A percentile compares a stretch with the other conserved stretches of the same genome.
Conservation (phyloP, 2,329 filamentous ascomycete genomes). For the Arthrinium phaeospermum region DNA sequence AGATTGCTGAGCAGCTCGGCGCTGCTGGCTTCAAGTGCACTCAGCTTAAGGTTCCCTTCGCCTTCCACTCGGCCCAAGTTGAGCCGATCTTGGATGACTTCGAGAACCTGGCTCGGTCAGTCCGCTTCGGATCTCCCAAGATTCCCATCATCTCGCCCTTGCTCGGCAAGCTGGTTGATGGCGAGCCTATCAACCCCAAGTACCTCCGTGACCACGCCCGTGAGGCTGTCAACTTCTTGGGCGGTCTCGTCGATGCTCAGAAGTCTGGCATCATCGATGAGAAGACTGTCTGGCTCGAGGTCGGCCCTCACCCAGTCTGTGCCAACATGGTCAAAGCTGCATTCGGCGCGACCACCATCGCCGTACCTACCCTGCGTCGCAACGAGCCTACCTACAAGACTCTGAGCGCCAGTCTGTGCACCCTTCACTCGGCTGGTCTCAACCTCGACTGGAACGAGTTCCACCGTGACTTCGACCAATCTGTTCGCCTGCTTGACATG, state of each 20-base stretch:
- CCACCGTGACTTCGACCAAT: slow-evolving; percentile 64
- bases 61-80: slow-evolving; percentile 70
- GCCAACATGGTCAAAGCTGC: slow-evolving; percentile 71
- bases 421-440: slow-evolving; percentile 63
- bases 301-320: slow-evolving; percentile 77
- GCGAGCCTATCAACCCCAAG: slow-evolving; percentile 59
- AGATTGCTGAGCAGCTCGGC: slow-evolving; percentile 47
- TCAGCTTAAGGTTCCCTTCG: slow-evolving; percentile 69
- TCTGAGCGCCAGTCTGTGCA: slow-evolving; percentile 60
- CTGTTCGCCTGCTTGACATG: slow-evolving; percentile 66
- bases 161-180: slow-evolving; percentile 64
- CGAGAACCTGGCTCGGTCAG: slow-evolving; percentile 56
- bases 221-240: slow-evolving; percentile 72
- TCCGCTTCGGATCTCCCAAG: slow-evolving; percentile 60
- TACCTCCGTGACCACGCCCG: slow-evolving; percentile 72
- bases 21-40: slow-evolving; percentile 63
- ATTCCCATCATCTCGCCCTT: slow-evolving; percentile 73
- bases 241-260: slow-evolving; percentile 64
- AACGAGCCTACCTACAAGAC: slow-evolving; percentile 70
- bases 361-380: slow-evolving; percentile 66
- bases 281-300: slow-evolving; percentile 73
- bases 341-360: slow-evolving; percentile 58
- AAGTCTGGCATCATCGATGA: slow-evolving; percentile 65
- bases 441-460: slow-evolving; percentile 71
- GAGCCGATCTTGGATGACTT: slow-evolving; percentile 67